phyloP scores from a whole-genome alignment of 2,329 filamentous ascomycete genomes.

The Exophiala spinifera region DNA sequence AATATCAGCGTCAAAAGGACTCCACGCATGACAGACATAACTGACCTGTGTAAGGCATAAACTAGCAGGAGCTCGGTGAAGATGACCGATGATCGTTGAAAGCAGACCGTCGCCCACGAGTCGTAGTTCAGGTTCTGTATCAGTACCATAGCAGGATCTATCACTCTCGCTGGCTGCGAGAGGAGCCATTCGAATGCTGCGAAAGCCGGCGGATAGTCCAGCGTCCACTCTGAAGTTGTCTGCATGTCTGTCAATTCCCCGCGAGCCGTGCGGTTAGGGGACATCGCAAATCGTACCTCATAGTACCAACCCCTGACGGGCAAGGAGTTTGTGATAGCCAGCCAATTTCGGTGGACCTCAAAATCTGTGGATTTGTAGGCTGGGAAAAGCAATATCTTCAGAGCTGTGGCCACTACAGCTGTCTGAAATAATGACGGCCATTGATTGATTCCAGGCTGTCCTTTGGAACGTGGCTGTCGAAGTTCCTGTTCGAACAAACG shows the following conservation, averaged over 20 bases:
- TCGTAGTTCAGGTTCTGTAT: constrained; percentile 79
- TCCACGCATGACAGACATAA: neutral
- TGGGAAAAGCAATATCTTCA: constrained; percentile 90
- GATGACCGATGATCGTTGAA: constrained; percentile 87
- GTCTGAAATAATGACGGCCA: constrained; percentile 80
- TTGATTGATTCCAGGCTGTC: constrained; percentile 17
- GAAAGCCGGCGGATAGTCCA: constrained; percentile 98
- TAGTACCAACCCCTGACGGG: constrained; percentile 90
- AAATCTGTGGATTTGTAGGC: constrained; percentile 99
- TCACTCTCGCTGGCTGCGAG: constrained; percentile 72
- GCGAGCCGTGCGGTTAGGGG: neutral
- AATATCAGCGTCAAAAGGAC: neutral
- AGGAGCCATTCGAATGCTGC: constrained; percentile 94
- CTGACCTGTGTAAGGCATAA: constrained; percentile 74
- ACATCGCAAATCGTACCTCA: constrained; percentile 56
- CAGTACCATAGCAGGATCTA: constrained; percentile 77
- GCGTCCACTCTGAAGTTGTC: constrained; percentile 97
- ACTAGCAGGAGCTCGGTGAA: constrained; percentile 78
- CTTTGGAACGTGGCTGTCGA: constrained; percentile 6
- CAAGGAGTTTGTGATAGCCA: constrained; percentile 88
- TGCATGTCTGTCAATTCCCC: constrained; percentile 31
- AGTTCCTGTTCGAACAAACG: constrained; percentile 6
- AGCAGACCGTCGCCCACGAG: constrained; percentile 91
- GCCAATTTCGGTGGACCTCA: constrained; percentile 98
- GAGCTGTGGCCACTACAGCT: constrained; percentile 77